Evolutionary conservation across 345 rosid genomes (phyloP).

Genomic region (Turnera subulata): DNA sequence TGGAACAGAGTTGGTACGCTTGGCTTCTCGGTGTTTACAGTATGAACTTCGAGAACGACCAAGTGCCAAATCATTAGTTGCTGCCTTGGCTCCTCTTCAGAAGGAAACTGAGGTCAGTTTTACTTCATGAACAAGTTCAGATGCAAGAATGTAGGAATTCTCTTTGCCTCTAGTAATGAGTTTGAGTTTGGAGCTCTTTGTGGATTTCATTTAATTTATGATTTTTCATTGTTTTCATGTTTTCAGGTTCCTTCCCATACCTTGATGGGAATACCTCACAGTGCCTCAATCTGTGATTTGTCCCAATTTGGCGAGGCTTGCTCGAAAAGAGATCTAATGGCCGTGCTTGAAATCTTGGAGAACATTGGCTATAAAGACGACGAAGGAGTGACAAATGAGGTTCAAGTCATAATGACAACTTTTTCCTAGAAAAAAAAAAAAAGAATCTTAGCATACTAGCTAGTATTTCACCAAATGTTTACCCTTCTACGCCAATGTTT

Average conservation of each 20-base stretch:
- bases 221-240: no score
- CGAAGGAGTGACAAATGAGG: conserved; percentile 85
- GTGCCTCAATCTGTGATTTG: conserved; percentile 52
- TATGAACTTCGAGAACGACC: conserved; percentile 74
- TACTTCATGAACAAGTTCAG: conserved; percentile 5
- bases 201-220: no score
- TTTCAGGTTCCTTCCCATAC: conserved; percentile 56
- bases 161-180: no score
- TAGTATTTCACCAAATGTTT: no score
- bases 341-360: conserved; percentile 71
- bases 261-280: conserved; percentile 52
- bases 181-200: no score
- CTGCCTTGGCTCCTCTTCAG: conserved; percentile 59
- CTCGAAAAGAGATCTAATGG: conserved; percentile 73
- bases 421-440: no score
- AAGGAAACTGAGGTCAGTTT: conserved; percentile 56
- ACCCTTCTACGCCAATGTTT: no score
- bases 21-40: conserved; percentile 70
- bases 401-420: not conserved
- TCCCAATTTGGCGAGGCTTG: conserved; percentile 67
- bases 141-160: no score
- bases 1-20: conserved; percentile 50
- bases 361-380: conserved; percentile 85
- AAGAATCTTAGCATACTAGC: no score
- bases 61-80: conserved; percentile 47